A percentile compares a stretch with the other conserved stretches of the same genome.
Conservation (phyloP, 257 asterid species). For the Plantago major region DNA sequence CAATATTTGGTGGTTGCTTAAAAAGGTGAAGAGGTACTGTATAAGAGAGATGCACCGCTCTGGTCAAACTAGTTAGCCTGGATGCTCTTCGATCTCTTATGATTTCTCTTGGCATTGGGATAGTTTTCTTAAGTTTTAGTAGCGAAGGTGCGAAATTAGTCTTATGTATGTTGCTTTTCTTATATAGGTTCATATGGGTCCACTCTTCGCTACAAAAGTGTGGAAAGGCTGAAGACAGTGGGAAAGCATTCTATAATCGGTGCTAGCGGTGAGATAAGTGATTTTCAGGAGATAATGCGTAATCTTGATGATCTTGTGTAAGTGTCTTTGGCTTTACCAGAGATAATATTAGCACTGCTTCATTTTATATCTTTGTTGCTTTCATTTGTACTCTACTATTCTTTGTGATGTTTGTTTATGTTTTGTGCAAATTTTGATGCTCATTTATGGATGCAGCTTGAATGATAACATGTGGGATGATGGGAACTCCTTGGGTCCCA, state of each 20-base stretch:
- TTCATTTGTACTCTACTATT: too few relatives aligned
- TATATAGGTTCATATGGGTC: constrained; percentile 92
- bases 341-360: neutral
- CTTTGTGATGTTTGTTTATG: neutral
- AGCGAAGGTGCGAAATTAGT: neutral
- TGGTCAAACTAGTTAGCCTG: too few relatives aligned
- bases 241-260: constrained; percentile 96
- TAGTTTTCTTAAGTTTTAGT: neutral
- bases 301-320: constrained; percentile 84
- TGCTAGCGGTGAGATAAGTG: constrained; percentile 97
- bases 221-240: constrained; percentile 82
- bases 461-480: constrained; percentile 97
- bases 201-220: constrained; percentile 89
- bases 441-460: constrained; percentile 46
- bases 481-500: constrained; percentile 95
- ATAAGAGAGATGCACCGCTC: too few relatives aligned
- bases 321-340: constrained; percentile 23
- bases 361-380: too few relatives aligned
- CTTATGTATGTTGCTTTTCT: constrained; percentile 3
- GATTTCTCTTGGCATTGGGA: neutral
- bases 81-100: too few relatives aligned
- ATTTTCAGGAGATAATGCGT: constrained; percentile 87
- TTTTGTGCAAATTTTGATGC: constrained; percentile 9
- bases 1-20: too few relatives aligned
- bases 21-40: too few relatives aligned